A percentile compares a stretch with the other conserved stretches of the same genome.
These are phyloP conservation scores for Candida albicans DNA, from an alignment of 1,139 yeast species.

Conservation along the genomic window DNA sequence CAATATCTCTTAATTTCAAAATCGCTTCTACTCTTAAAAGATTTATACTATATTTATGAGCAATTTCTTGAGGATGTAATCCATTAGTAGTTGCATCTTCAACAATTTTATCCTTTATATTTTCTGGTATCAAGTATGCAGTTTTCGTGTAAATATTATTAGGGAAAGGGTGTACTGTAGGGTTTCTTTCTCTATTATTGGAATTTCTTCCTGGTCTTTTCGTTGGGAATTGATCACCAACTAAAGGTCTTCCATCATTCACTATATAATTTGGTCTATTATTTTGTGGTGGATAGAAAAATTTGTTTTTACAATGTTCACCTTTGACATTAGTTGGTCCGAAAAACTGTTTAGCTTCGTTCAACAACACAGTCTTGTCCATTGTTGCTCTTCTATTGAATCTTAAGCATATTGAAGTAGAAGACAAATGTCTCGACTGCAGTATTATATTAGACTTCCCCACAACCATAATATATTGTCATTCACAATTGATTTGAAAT, in stretches of 20 bases:
- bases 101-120: conserved; percentile 59
- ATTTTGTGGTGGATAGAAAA: conserved; percentile 68
- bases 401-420: conserved; percentile 7
- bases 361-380: conserved; percentile 9
- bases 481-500: neutral
- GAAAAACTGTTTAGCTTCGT: conserved; percentile 42
- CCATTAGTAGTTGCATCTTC: conserved; percentile 55
- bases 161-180: conserved; percentile 73
- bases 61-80: conserved; percentile 67
- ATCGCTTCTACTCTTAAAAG: conserved; percentile 87
- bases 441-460: conserved; percentile 2
- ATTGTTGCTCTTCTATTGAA: conserved; percentile 8
- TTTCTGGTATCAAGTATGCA: conserved; percentile 57
- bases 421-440: conserved; percentile 4
- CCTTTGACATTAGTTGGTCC: conserved; percentile 88
- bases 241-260: conserved; percentile 51
- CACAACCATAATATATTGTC: neutral
- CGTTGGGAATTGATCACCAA: conserved; percentile 12
- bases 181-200: conserved; percentile 25
- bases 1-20: conserved; percentile 63
- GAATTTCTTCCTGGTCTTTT: conserved; percentile 11
- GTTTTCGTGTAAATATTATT: conserved; percentile 69
- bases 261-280: conserved; percentile 75
- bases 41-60: conserved; percentile 77
- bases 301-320: conserved; percentile 75